These are phyloP conservation scores for Collybia sordida DNA, from an alignment of 768 basidiomycete species.

Conservation along the genomic window DNA sequence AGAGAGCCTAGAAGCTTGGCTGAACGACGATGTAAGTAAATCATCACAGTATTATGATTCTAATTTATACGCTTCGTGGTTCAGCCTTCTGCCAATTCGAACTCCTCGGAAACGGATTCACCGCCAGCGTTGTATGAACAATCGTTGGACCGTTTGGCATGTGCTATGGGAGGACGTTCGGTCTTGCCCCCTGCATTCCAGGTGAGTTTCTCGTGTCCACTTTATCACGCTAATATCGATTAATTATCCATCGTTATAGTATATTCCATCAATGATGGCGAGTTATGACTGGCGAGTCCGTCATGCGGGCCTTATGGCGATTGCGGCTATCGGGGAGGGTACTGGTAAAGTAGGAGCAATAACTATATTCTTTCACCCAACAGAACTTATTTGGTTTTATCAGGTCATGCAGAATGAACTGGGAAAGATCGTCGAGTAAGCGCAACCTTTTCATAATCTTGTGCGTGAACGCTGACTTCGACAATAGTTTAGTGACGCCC, in stretches of 20 bases:
- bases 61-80: constrained; percentile 3
- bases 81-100: constrained; percentile 64
- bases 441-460: constrained; percentile 5
- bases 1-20: constrained; percentile 50
- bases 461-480: neutral
- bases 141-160: constrained; percentile 76
- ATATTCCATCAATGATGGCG: constrained; percentile 79
- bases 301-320: constrained; percentile 86
- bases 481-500: constrained; percentile 64
- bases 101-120: constrained; percentile 56
- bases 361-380: neutral
- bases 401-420: constrained; percentile 82
- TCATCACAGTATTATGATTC: neutral
- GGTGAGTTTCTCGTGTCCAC: constrained; percentile 20
- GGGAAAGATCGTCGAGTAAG: constrained; percentile 79
- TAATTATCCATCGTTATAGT: constrained; percentile 26
- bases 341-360: constrained; percentile 56
- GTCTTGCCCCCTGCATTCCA: constrained; percentile 80
- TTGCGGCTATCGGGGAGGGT: constrained; percentile 84
- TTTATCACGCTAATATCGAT: too few relatives aligned
- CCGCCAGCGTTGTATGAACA: constrained; percentile 83
- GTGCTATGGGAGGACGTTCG: constrained; percentile 73
- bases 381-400: neutral
- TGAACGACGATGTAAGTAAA: constrained; percentile 69
- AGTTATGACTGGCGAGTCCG: constrained; percentile 83